phyloP scores from a whole-genome alignment of 2,329 filamentous ascomycete species.

The Penicillium sumatraense region DNA sequence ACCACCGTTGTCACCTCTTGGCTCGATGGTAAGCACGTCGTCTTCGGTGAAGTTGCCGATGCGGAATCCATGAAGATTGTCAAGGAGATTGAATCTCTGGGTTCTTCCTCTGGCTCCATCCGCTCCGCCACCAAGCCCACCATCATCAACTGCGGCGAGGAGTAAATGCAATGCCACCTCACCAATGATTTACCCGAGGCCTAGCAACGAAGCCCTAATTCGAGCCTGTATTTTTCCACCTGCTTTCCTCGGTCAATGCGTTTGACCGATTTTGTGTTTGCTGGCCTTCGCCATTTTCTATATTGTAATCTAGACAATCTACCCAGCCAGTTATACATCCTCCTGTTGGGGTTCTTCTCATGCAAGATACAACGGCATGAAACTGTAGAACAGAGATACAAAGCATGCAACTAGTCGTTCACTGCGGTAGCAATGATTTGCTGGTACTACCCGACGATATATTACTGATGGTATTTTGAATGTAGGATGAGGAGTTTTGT shows the following conservation, averaged over 20 bases:
- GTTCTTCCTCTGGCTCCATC: slow-evolving; percentile 56
- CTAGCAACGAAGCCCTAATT: slow-evolving; percentile 14
- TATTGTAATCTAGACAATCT: slow-evolving; percentile 35
- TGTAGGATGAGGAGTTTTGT: background rate
- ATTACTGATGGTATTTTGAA: no score
- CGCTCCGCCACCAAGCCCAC: slow-evolving; percentile 60
- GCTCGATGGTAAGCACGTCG: slow-evolving; percentile 72
- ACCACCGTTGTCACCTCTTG: slow-evolving; percentile 70
- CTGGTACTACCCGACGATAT: no score
- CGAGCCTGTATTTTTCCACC: slow-evolving; percentile 12
- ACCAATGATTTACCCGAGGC: slow-evolving; percentile 1
- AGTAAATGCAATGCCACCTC: slow-evolving; percentile 44
- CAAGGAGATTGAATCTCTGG: slow-evolving; percentile 63
- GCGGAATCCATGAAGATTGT: slow-evolving; percentile 58
- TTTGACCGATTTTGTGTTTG: slow-evolving; percentile 2
- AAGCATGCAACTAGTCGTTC: no score
- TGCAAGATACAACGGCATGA: no score
- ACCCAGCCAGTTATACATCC: slow-evolving; percentile 21
- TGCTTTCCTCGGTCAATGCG: background rate
- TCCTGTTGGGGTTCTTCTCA: slow-evolving; percentile 2
- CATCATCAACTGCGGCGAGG: slow-evolving; percentile 57
- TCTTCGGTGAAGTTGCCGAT: slow-evolving; percentile 68
- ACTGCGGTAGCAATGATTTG: no score
- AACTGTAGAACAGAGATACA: no score
- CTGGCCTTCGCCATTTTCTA: slow-evolving; percentile 13